Evolutionary conservation across 768 basidiomycete genomes (phyloP).

Genomic region (Porpolomopsis calyptriformis): DNA sequence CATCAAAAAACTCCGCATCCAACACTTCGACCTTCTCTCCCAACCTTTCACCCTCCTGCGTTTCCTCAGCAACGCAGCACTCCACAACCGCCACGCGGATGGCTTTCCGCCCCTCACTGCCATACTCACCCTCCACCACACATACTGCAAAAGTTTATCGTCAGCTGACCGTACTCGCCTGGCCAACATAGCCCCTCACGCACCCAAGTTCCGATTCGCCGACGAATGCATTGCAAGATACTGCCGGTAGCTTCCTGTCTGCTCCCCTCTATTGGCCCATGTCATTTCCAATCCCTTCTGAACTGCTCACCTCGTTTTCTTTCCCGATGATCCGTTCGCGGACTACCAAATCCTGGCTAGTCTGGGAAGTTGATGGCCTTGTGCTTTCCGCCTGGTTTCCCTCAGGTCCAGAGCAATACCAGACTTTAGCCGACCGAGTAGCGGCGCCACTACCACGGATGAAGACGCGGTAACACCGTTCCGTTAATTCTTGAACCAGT

Average conservation of each 20-base stretch:
- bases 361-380: slow-evolving; percentile 20
- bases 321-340: slow-evolving; percentile 43
- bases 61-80: slow-evolving; percentile 37
- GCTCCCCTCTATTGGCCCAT: background rate
- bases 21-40: slow-evolving; percentile 40
- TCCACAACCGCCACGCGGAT: slow-evolving; percentile 46
- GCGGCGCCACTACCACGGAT: slow-evolving; percentile 50
- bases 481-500: slow-evolving; percentile 51
- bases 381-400: slow-evolving; percentile 23
- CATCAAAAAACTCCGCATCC: slow-evolving; percentile 73
- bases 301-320: slow-evolving; percentile 39
- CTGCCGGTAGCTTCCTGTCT: slow-evolving; percentile 26
- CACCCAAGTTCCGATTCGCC: slow-evolving; percentile 29
- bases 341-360: slow-evolving; percentile 26
- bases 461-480: slow-evolving; percentile 52
- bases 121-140: slow-evolving; percentile 34
- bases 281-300: slow-evolving; percentile 9
- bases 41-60: slow-evolving; percentile 23
- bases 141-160: slow-evolving; percentile 15
- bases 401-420: slow-evolving; percentile 18
- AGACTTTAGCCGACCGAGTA: slow-evolving; percentile 47
- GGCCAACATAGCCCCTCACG: slow-evolving; percentile 30
- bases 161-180: background rate
- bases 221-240: slow-evolving; percentile 40
- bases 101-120: slow-evolving; percentile 30